Evolutionary conservation across 1,284 basidiomycete species (phyloP).

Genomic region (Apiotrichum laibachii): DNA sequence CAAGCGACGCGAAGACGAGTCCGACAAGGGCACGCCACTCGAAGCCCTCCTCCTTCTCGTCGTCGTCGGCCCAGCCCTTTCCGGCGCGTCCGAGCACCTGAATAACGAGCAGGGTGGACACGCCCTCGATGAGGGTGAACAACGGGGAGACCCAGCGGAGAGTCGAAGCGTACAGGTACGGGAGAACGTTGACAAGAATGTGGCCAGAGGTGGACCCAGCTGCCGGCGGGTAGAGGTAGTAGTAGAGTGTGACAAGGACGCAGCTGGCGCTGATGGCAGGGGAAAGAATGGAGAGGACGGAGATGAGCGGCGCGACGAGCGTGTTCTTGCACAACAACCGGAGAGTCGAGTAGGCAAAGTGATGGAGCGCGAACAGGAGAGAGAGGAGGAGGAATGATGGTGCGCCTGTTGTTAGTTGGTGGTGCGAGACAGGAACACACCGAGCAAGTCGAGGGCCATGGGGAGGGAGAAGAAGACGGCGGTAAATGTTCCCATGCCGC

Average conservation of each 20-base stretch:
- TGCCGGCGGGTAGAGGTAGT: conserved; percentile 43
- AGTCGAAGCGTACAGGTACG: conserved; percentile 46
- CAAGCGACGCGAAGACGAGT: conserved; percentile 44
- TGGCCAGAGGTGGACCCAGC: conserved; percentile 16
- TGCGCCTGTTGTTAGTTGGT: conserved; percentile 32
- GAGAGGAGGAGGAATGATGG: conserved; percentile 52
- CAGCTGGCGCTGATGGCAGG: conserved; percentile 42
- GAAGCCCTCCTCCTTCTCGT: conserved; percentile 47
- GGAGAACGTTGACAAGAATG: conserved; percentile 46
- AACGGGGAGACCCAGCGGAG: conserved; percentile 50
- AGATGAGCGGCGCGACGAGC: conserved; percentile 42
- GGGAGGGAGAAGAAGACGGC: conserved; percentile 48
- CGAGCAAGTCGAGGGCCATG: conserved; percentile 46
- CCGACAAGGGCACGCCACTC: conserved; percentile 51
- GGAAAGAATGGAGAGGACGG: conserved; percentile 44
- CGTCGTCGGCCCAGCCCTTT: conserved; percentile 52
- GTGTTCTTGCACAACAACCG: conserved; percentile 48
- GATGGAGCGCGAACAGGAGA: conserved; percentile 48
- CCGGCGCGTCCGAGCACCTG: conserved; percentile 49
- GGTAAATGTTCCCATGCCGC: conserved; percentile 45
- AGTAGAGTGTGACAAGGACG: conserved; percentile 40
- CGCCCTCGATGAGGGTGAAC: conserved; percentile 51
- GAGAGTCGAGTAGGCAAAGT: conserved; percentile 48
- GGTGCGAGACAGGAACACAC: conserved; percentile 22
- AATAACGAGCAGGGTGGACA: conserved; percentile 47